Base-by-base conservation (phyloP, 345 rosid species). In the Eucalyptus curtisii region DNA sequence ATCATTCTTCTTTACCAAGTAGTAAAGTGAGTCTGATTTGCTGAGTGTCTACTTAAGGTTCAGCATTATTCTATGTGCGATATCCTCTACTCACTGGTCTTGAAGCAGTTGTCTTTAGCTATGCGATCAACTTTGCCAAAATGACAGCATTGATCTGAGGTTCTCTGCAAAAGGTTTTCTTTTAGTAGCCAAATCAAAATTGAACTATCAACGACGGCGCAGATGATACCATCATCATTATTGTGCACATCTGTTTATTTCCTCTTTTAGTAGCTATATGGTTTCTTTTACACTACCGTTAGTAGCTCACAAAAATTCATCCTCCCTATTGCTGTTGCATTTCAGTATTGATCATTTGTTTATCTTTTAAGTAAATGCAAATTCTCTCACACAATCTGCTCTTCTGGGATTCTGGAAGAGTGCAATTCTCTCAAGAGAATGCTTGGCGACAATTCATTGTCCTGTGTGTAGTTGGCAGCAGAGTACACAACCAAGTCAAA, bases 211-310 rank as follows among this genome's bases (percentile, higher is more conserved):
- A 10, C 3, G n/a, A n/a, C n/a, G 7, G 66, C 1, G 66, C 3
- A 0, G 66, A 59, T 5, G 30, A 1, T 59, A 25, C 14, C n/a
- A 0, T 59, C n/a, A 59, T 59, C 66, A 31, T 15, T 31, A 0
- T 66, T 31, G 22, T 66, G 79, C 11, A 15, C 79, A 66, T n/a
- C 79, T 66, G 40, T 31, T 66, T 42, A 0, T 31, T 66, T 31
- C 76, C 79, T 66, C 2, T 66, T 31, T 31, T 66, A 66, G 79
- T 22, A 16, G 79, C 37, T 1, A 0, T 31, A 66, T 66, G 42
- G 40, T 66, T 66, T 31, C 42, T 31, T 31, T 66, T 66, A 4
- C 79, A 16, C 15, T 66, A 16, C 40, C 20, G 19, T 7, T 66
- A 66, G 40, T 31, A 31, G 79, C 40, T 66, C 79, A 31, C 22